phyloP scores from a whole-genome alignment of 192 early-diverging fungal genomes.

The Coemansia sp. region DNA sequence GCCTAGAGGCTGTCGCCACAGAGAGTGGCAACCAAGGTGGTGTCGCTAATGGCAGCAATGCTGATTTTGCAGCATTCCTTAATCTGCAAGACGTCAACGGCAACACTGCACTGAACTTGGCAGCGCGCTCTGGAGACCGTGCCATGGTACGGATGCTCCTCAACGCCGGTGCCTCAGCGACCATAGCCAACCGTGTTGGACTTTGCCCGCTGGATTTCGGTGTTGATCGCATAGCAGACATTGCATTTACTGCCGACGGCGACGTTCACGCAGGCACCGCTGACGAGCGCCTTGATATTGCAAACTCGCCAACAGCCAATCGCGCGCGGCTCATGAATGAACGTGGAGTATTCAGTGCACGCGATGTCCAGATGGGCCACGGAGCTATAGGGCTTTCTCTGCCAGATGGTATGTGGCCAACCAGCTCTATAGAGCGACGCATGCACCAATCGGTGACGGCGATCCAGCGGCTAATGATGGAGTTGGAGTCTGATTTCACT shows the following conservation, averaged over 20 bases:
- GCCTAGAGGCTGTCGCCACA: too few relatives aligned
- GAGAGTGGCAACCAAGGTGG: background rate
- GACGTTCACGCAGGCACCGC: background rate
- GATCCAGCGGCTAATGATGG: constrained; percentile 65
- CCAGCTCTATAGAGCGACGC: constrained; percentile 34
- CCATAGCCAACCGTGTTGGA: constrained; percentile 71
- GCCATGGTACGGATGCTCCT: constrained; percentile 64
- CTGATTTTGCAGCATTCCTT: constrained; percentile 75
- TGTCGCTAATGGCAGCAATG: constrained; percentile 15
- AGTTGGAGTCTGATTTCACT: constrained; percentile 65
- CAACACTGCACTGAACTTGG: constrained; percentile 88
- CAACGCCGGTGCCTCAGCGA: constrained; percentile 74
- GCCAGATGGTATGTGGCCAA: constrained; percentile 22
- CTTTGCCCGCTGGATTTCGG: constrained; percentile 73
- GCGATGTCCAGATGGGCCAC: too few relatives aligned
- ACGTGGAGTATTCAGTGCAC: too few relatives aligned
- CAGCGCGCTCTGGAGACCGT: constrained; percentile 71
- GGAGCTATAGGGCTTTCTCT: background rate
- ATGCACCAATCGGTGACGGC: constrained; percentile 47
- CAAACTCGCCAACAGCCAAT: constrained; percentile 24
- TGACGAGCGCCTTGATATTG: constrained; percentile 3
- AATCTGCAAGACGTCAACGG: constrained; percentile 79
- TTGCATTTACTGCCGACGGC: constrained; percentile 3
- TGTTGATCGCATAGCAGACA: constrained; percentile 31
- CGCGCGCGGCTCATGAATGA: too few relatives aligned